Evolutionary conservation across 2,329 filamentous ascomycete species (phyloP), one percentile per base, ranked within the genome.

Genomic region (Sporothrix inflata): DNA sequence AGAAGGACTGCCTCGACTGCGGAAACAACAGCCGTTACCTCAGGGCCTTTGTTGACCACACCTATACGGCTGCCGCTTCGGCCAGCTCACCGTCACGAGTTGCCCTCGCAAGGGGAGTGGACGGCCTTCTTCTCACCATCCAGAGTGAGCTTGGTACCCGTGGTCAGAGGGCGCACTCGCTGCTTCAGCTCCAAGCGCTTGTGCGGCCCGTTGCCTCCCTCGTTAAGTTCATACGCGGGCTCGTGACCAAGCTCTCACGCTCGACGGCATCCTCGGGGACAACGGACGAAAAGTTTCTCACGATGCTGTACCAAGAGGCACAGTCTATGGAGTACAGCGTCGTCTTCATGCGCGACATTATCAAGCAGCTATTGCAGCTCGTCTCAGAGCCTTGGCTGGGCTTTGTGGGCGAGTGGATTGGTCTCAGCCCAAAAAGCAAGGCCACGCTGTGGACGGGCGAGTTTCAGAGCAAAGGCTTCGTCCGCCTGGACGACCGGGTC

Each of bases 341-440:
- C 67, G 83, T 83, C 14, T 87, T 89, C 72, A 80, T 94, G 27
- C 87, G 88, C 24, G 85, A 87, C 27, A 85, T 93, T 42, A 86
- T 93, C 77, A 87, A 90, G 19, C 89, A 93, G 74, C 84, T 95
- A 0, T 79, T 96, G 11, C 74, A 77, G 30, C 75, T 78, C 16
- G 75, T 80, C 1, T 81, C 80, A 19, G 77, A 74, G 38, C 80
- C 80, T 0, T 82, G 80, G 80, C 77, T 76, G 14, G 78, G 77
- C 6, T 80, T 80, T 69, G 83, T 92, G 8, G 87, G 91, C 75
- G 89, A 90, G 77, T 96, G 93, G 92, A 88, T 94, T 73, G 93
- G 93, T 0, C 85, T 93, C 12, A 86, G 84, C 73, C 82, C 84
- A 2, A 89, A 92, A 75, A 82, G 85, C 47, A 87, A 75, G 55